These are phyloP conservation scores for Citrus medica DNA, from an alignment of 345 rosid genomes.

Conservation along the genomic window DNA sequence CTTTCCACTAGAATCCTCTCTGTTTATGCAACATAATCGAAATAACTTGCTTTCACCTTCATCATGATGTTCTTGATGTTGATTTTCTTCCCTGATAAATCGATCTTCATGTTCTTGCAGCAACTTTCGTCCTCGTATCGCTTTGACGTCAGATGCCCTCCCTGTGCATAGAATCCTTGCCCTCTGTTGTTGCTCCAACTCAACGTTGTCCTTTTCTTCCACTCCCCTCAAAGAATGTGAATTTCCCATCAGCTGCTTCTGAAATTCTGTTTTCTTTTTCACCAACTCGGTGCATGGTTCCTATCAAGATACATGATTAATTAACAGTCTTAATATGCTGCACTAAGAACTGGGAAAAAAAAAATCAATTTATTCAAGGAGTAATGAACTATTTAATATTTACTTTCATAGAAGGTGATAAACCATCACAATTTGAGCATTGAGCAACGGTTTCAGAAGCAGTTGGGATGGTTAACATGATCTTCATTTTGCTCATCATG, in stretches of 20 bases:
- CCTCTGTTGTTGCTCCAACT: neutral
- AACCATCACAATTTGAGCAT: conserved; percentile 5
- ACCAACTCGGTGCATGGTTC: neutral
- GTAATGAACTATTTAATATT: neutral
- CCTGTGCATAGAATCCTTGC: neutral
- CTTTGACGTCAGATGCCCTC: neutral
- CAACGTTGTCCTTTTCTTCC: neutral
- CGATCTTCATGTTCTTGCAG: neutral
- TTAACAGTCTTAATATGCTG: neutral
- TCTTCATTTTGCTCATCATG: neutral
- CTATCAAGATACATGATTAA: neutral
- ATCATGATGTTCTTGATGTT: neutral
- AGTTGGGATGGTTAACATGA: neutral
- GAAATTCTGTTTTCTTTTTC: neutral
- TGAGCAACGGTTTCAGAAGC: neutral
- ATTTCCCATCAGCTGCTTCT: neutral
- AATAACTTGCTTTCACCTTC: neutral
- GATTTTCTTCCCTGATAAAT: conserved; percentile 1
- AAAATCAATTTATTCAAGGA: neutral
- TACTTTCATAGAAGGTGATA: neutral
- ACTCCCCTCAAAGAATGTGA: neutral
- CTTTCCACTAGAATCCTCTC: neutral
- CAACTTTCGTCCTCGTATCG: neutral
- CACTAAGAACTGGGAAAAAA: neutral
- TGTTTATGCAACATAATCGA: neutral